A percentile compares a stretch with the other conserved stretches of the same genome.
Conservation (phyloP, 2,329 filamentous ascomycete genomes). For the Claviceps citrina region DNA sequence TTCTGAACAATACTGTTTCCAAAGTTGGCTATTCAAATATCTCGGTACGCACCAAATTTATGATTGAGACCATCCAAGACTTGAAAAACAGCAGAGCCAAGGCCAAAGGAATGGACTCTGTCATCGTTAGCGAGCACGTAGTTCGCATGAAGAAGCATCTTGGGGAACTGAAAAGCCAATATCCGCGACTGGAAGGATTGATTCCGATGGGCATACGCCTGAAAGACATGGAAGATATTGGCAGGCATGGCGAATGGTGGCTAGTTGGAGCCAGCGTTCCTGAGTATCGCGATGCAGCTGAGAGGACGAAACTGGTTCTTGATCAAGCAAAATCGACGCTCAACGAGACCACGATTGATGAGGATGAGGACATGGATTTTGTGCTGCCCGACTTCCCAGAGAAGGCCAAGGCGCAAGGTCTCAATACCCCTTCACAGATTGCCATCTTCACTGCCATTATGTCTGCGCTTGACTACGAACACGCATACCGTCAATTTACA, state of each 20-base stretch:
- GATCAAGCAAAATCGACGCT: constrained; percentile 9
- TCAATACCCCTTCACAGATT: constrained; percentile 73
- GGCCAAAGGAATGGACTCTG: constrained; percentile 53
- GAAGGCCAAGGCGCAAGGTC: constrained; percentile 65
- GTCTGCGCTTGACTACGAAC: constrained; percentile 67
- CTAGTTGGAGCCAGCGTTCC: constrained; percentile 88
- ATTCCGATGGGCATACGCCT: constrained; percentile 73
- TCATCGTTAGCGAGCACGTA: constrained; percentile 64
- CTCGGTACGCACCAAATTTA: constrained; percentile 84
- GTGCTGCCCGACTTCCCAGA: constrained; percentile 51
- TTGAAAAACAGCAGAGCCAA: constrained; percentile 90
- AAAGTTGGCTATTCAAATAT: constrained; percentile 53
- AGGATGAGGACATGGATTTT: constrained; percentile 32
- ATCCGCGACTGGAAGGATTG: constrained; percentile 48
- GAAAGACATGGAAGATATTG: constrained; percentile 65
- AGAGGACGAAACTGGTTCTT: constrained; percentile 9
- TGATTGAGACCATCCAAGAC: constrained; percentile 92
- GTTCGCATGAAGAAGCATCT: constrained; percentile 80
- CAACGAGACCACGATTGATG: constrained; percentile 17
- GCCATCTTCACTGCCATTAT: constrained; percentile 91
- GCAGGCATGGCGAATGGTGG: constrained; percentile 95
- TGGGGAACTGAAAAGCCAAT: constrained; percentile 51
- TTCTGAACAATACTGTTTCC: constrained; percentile 58
- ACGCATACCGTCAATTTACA: constrained; percentile 63
- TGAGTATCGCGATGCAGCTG: constrained; percentile 14